These are phyloP conservation scores for Hypoxylon trugodes DNA, from an alignment of 495 filamentous ascomycete species.

Conservation along the genomic window DNA sequence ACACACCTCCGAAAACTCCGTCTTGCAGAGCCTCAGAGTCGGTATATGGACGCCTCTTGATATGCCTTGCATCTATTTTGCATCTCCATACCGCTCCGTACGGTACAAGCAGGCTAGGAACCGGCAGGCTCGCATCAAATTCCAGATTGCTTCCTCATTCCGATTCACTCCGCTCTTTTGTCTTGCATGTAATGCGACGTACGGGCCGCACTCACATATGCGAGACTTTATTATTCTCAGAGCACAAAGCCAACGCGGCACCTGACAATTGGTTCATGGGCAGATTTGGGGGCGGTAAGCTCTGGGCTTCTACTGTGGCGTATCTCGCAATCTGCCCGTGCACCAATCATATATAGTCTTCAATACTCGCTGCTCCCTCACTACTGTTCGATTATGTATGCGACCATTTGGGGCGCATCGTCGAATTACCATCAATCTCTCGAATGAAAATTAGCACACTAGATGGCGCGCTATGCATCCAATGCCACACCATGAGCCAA, in stretches of 20 bases:
- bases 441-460: no score
- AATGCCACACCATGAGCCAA: no score
- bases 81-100: not conserved
- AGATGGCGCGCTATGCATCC: no score
- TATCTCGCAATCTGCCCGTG: no score
- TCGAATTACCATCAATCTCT: no score
- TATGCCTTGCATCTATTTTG: constrained; percentile 15
- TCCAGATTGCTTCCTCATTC: not conserved
- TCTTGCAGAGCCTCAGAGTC: constrained; percentile 19
- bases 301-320: not conserved
- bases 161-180: constrained; percentile 6
- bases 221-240: not conserved
- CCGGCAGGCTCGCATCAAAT: constrained; percentile 1
- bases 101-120: constrained; percentile 19
- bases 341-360: not conserved
- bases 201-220: constrained; percentile 24
- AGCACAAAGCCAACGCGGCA: constrained; percentile 8
- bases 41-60: not conserved
- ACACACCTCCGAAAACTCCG: not conserved
- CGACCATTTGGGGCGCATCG: no score
- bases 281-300: constrained; percentile 14
- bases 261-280: constrained; percentile 16
- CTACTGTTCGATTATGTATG: no score
- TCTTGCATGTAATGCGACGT: constrained; percentile 1
- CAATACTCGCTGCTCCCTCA: no score